These are phyloP conservation scores for Lasiodiplodia citricola DNA, from an alignment of 2,329 filamentous ascomycete genomes.

Conservation along the genomic window DNA sequence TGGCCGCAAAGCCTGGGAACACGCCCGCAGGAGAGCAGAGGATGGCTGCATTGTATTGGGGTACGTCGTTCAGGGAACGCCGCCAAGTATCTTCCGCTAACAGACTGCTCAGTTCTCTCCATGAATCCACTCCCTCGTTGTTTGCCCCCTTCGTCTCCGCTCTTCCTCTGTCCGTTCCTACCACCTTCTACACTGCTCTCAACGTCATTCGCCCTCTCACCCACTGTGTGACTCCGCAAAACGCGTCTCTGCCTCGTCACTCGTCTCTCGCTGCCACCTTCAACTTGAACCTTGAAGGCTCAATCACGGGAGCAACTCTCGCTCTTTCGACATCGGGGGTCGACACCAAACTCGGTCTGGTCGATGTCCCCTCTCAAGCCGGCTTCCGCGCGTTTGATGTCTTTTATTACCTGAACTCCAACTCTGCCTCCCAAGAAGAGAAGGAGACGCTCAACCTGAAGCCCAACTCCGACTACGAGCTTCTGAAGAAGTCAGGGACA, in stretches of 20 bases:
- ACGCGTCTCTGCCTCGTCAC: slow-evolving; percentile 82
- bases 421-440: slow-evolving; percentile 86
- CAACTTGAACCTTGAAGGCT: slow-evolving; percentile 80
- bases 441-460: slow-evolving; percentile 86
- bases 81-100: slow-evolving; percentile 2
- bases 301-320: slow-evolving; percentile 74
- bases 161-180: slow-evolving; percentile 79
- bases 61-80: slow-evolving; percentile 56
- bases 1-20: slow-evolving; percentile 88
- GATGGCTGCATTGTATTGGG: slow-evolving; percentile 91
- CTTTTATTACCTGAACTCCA: slow-evolving; percentile 94
- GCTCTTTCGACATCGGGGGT: slow-evolving; percentile 87
- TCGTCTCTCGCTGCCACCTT: slow-evolving; percentile 81
- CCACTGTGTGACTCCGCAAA: slow-evolving; percentile 84
- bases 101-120: slow-evolving; percentile 70
- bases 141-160: slow-evolving; percentile 80
- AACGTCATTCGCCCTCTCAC: slow-evolving; percentile 85
- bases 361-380: slow-evolving; percentile 77
- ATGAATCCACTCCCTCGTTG: slow-evolving; percentile 85
- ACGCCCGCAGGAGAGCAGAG: slow-evolving; percentile 90
- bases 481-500: slow-evolving; percentile 83
- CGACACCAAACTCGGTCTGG: slow-evolving; percentile 78
- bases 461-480: slow-evolving; percentile 73
- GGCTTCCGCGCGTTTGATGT: slow-evolving; percentile 95
- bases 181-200: slow-evolving; percentile 76